Evolutionary conservation across 371 early-diverging fungal genomes (phyloP).

Genomic region (Mortierella sp.): DNA sequence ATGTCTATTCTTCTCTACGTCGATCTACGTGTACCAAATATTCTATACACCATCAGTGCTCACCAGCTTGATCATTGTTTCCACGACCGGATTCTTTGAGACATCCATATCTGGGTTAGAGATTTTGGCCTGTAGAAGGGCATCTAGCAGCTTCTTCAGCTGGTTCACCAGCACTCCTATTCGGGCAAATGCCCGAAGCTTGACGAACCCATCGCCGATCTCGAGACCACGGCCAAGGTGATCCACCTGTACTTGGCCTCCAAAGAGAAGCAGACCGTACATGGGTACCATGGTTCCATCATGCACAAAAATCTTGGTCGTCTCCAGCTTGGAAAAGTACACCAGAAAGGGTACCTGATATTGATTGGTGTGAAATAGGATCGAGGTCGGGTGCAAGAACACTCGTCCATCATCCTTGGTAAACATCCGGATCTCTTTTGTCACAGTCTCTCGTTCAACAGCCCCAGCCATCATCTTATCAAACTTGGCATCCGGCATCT

Average conservation of each 20-base stretch:
- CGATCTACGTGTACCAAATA: background rate
- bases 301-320: conserved; percentile 79
- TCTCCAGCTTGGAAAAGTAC: conserved; percentile 75
- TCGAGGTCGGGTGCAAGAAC: conserved; percentile 84
- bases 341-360: conserved; percentile 74
- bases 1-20: background rate
- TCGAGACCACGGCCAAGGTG: conserved; percentile 71
- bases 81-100: conserved; percentile 61
- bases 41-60: conserved; percentile 61
- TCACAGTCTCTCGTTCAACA: conserved; percentile 77
- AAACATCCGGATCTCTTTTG: conserved; percentile 77
- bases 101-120: conserved; percentile 73
- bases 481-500: conserved; percentile 77
- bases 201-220: conserved; percentile 69
- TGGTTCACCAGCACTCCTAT: conserved; percentile 84
- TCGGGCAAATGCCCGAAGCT: conserved; percentile 83
- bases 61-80: conserved; percentile 64
- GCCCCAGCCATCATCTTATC: conserved; percentile 78
- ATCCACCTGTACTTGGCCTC: conserved; percentile 76
- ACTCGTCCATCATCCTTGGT: conserved; percentile 76
- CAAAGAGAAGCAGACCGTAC: conserved; percentile 80
- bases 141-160: conserved; percentile 72
- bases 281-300: conserved; percentile 75
- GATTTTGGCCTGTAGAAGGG: conserved; percentile 75
- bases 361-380: conserved; percentile 67